Evolutionary conservation across 208 protist genomes (phyloP).

Genomic region (Leishmania major): DNA sequence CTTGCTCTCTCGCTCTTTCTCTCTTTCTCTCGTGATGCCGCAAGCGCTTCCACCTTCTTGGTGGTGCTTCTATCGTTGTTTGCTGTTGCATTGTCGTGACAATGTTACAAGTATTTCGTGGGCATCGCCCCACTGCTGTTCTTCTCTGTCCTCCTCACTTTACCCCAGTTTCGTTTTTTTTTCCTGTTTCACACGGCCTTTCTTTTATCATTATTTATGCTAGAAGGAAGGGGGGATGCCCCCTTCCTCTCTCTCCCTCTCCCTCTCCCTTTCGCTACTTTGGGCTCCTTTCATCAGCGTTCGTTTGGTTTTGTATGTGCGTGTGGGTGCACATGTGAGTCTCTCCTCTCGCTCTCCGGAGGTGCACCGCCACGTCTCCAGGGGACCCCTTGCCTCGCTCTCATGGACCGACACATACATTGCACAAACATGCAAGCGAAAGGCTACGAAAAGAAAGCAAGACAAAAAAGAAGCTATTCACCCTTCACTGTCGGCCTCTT

Average conservation of each 20-base stretch:
- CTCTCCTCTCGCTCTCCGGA: neutral
- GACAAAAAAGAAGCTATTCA: neutral
- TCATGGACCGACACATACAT: neutral
- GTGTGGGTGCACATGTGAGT: neutral
- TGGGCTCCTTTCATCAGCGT: neutral
- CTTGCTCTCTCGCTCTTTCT: neutral
- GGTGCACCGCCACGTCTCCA: neutral
- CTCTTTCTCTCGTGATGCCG: neutral
- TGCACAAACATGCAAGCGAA: conserved; percentile 3
- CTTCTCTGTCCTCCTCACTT: neutral
- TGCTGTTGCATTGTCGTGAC: too few relatives aligned
- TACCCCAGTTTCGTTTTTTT: neutral
- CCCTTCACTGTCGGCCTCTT: neutral
- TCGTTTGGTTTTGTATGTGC: neutral
- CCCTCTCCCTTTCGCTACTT: conserved; percentile 13
- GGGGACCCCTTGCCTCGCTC: too few relatives aligned
- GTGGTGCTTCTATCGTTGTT: too few relatives aligned
- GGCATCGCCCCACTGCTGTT: too few relatives aligned
- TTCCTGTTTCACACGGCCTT: neutral
- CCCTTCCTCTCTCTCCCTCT: conserved; percentile 7
- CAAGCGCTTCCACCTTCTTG: neutral
- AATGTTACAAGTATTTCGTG: too few relatives aligned
- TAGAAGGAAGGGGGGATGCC: neutral
- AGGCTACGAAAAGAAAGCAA: neutral
- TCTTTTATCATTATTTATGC: neutral